Percentiles rank a stretch among this genome's conserved stretches.
These are phyloP conservation scores for Diaporthe ampelina DNA, from an alignment of 2,329 filamentous ascomycete genomes.

Conservation along the genomic window DNA sequence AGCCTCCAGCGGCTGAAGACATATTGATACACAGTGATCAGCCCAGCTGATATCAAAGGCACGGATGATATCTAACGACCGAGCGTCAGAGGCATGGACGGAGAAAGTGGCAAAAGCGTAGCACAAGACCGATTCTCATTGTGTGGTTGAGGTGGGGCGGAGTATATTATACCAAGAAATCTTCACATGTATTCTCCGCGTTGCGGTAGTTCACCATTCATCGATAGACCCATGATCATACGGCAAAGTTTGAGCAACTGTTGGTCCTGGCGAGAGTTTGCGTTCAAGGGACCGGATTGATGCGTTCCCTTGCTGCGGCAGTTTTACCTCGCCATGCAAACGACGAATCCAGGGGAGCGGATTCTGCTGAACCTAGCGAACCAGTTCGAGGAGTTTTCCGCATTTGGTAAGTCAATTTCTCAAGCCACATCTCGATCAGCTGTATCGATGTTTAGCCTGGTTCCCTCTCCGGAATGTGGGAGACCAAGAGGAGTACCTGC, in stretches of 20 bases:
- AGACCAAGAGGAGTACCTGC: background rate
- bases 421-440: background rate
- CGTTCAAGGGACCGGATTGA: slow-evolving; percentile 9
- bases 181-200: background rate
- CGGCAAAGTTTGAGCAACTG: background rate
- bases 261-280: background rate
- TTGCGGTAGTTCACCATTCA: background rate
- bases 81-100: background rate
- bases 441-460: background rate
- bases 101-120: background rate
- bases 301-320: slow-evolving; percentile 11
- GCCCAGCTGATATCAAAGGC: slow-evolving; percentile 23
- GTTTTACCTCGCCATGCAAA: background rate
- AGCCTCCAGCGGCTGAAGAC: background rate
- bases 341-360: background rate
- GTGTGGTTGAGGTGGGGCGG: slow-evolving; percentile 15
- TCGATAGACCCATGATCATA: background rate
- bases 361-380: background rate
- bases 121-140: background rate
- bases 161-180: slow-evolving; percentile 14
- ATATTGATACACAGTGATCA: slow-evolving; percentile 9
- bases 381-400: background rate
- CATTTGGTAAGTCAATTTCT: background rate
- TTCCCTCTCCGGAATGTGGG: background rate
- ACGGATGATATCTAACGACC: background rate